Percentiles rank a stretch among this genome's conserved stretches.
phyloP scores from a whole-genome alignment of 495 filamentous ascomycete species.

The Hypomontagnella submonticulosa region DNA sequence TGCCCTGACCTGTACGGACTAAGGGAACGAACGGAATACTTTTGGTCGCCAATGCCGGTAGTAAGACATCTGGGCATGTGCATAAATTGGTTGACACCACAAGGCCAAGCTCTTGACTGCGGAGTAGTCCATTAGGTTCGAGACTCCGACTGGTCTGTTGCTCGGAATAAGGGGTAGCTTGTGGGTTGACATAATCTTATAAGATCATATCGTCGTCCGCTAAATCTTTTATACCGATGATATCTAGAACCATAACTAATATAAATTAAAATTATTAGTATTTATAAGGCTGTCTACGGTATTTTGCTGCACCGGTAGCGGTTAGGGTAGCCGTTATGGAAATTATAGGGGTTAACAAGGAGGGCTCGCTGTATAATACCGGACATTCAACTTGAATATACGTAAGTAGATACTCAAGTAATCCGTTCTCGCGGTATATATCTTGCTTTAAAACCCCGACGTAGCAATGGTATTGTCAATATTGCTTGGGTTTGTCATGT shows the following conservation, averaged over 20 bases:
- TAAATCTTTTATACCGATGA: no score
- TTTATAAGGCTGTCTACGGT: no score
- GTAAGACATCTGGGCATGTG: constrained; percentile 14
- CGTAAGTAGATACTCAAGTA: constrained; percentile 3
- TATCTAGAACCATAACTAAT: no score
- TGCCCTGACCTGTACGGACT: constrained; percentile 16
- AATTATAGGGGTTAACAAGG: background rate
- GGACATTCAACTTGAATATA: constrained; percentile 11
- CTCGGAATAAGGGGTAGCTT: constrained; percentile 13
- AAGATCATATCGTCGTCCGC: no score
- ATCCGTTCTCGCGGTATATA: constrained; percentile 8
- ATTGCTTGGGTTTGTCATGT: constrained; percentile 16
- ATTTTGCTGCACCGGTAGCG: no score
- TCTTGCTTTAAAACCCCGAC: constrained; percentile 25
- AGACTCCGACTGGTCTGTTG: background rate
- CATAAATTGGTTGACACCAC: constrained; percentile 6
- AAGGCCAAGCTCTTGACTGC: background rate
- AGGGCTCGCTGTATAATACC: no score
- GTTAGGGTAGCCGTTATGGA: background rate
- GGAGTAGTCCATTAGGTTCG: background rate
- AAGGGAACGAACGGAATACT: constrained; percentile 6
- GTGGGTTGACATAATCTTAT: background rate
- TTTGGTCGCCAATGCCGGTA: constrained; percentile 11
- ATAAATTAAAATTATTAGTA: no score
- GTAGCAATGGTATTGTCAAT: constrained; percentile 34